These are phyloP conservation scores for Macrocybe sp. DNA, from an alignment of 1,284 basidiomycete genomes.

Conservation along the genomic window DNA sequence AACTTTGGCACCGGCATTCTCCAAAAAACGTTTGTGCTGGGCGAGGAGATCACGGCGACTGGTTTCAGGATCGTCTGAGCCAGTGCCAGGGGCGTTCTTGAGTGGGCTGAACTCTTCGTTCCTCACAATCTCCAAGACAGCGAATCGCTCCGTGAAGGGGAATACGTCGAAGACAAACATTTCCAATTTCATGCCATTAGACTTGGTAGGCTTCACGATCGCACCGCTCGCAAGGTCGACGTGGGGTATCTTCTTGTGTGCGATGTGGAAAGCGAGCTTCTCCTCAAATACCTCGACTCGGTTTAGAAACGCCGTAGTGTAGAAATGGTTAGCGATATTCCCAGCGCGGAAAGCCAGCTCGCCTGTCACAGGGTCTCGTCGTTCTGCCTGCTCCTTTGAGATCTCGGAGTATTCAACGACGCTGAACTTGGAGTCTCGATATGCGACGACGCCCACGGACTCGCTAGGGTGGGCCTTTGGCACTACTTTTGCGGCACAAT, in stretches of 20 bases:
- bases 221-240: conserved; percentile 67
- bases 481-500: conserved; percentile 96
- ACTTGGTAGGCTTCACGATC: conserved; percentile 73
- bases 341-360: conserved; percentile 90
- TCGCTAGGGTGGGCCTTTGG: conserved; percentile 86
- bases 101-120: conserved; percentile 93
- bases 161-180: conserved; percentile 99
- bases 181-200: conserved; percentile 99
- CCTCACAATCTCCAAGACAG: conserved; percentile 87
- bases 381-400: conserved; percentile 79
- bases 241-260: conserved; percentile 94
- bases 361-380: conserved; percentile 62
- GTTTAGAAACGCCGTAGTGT: conserved; percentile 85
- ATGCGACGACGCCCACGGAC: conserved; percentile 92
- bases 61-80: conserved; percentile 91
- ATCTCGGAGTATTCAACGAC: conserved; percentile 99
- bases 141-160: conserved; percentile 82
- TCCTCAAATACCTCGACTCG: conserved; percentile 81
- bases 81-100: conserved; percentile 95
- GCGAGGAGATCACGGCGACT: conserved; percentile 85
- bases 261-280: conserved; percentile 95
- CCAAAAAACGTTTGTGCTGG: conserved; percentile 88
- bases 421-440: conserved; percentile 76
- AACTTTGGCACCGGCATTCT: conserved; percentile 73
- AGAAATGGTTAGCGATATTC: conserved; percentile 99